phyloP scores from a whole-genome alignment of 2,329 filamentous ascomycete genomes.

The Lasiodiplodia sp. region DNA sequence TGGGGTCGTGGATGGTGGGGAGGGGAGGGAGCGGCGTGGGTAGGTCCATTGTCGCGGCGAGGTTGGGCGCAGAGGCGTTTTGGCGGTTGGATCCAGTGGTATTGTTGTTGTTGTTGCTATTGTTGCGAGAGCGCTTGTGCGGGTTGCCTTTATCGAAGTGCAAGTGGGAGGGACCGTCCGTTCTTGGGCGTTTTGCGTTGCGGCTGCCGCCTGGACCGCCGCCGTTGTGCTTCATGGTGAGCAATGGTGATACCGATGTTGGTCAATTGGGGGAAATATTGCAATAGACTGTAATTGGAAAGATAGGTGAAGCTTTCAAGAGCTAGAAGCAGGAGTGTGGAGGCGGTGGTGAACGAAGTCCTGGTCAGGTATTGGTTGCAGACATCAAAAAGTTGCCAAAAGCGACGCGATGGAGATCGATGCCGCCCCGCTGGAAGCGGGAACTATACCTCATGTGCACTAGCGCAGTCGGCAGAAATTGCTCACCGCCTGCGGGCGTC shows the following conservation, averaged over 20 bases:
- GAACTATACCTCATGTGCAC: background rate
- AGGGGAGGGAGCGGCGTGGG: slow-evolving; percentile 60
- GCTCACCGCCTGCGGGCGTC: background rate
- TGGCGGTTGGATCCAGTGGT: too few species aligned
- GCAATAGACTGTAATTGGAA: background rate
- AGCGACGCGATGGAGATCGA: background rate
- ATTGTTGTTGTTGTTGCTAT: background rate
- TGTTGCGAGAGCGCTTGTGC: background rate
- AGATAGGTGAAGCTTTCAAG: background rate
- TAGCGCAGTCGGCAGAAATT: background rate
- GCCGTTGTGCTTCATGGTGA: background rate
- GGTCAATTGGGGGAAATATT: background rate
- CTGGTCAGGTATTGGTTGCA: background rate
- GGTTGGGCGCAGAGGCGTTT: background rate
- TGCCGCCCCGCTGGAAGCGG: slow-evolving; percentile 19
- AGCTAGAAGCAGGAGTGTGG: background rate
- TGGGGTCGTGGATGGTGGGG: slow-evolving; percentile 66
- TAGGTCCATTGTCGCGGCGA: background rate
- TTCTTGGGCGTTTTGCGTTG: slow-evolving; percentile 1
- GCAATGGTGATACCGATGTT: background rate
- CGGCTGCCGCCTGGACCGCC: background rate
- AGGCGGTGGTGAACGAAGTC: background rate
- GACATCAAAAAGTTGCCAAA: slow-evolving; percentile 7
- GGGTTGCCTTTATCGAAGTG: background rate
- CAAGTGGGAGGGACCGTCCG: background rate